Percentiles rank a stretch among this genome's conserved stretches.
Conservation (phyloP, 352 stramenopile species). For the Pythium aquatile region DNA sequence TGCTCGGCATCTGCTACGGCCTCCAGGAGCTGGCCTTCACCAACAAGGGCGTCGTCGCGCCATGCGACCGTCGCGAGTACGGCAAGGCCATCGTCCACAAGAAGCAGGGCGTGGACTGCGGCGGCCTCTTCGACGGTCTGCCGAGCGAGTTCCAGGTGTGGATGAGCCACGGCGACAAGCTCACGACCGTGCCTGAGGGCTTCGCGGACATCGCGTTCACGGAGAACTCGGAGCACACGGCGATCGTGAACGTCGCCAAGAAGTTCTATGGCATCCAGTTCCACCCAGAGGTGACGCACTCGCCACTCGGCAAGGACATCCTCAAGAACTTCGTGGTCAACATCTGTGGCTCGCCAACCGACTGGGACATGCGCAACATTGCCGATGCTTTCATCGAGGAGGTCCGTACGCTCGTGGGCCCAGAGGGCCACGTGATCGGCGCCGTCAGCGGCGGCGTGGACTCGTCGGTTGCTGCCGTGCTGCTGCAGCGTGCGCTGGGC, state of each 20-base stretch:
- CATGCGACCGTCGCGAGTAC: conserved; percentile 96
- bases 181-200: conserved; percentile 92
- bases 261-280: conserved; percentile 98
- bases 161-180: conserved; percentile 99
- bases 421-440: conserved; percentile 96
- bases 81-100: conserved; percentile 94
- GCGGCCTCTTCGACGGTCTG: conserved; percentile 88
- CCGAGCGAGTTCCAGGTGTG: conserved; percentile 97
- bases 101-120: conserved; percentile 50
- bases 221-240: conserved; percentile 91
- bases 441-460: conserved; percentile 98
- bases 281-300: conserved; percentile 97
- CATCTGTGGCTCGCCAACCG: conserved; percentile 92
- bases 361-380: conserved; percentile 99
- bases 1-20: conserved; percentile 98
- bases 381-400: conserved; percentile 87
- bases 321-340: conserved; percentile 97
- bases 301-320: conserved; percentile 92
- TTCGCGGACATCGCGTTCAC: conserved; percentile 89
- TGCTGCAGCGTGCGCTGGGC: conserved; percentile 96
- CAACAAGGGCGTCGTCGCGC: conserved; percentile 93
- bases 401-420: conserved; percentile 91
- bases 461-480: conserved; percentile 97
- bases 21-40: conserved; percentile 95
- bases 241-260: conserved; percentile 93